phyloP scores from a whole-genome alignment of 2,329 filamentous ascomycete species.

The Paecilomyces sp. region DNA sequence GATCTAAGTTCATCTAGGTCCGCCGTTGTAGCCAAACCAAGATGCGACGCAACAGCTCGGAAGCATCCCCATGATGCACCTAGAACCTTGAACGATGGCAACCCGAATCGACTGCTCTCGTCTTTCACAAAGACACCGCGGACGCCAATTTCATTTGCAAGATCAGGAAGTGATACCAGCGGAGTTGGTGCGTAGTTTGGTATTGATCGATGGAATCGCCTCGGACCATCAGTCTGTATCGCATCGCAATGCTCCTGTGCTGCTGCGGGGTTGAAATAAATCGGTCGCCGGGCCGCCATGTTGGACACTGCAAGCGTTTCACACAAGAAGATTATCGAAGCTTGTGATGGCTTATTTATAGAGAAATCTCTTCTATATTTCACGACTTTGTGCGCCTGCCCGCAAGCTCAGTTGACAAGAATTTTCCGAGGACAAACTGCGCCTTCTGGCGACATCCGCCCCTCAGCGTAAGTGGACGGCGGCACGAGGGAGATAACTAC shows the following conservation, averaged over 20 bases:
- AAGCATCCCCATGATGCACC: conserved; percentile 69
- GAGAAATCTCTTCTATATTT: not conserved
- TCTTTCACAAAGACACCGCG: conserved; percentile 60
- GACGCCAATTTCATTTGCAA: conserved; percentile 55
- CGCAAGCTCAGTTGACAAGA: not conserved
- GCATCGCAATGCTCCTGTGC: not conserved
- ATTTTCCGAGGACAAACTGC: not conserved
- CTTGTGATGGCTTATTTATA: not conserved
- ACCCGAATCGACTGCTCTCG: conserved; percentile 59
- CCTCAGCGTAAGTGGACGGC: not conserved
- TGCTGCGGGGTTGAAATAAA: not conserved
- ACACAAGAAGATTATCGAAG: not conserved
- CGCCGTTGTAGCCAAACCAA: conserved; percentile 38
- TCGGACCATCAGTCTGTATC: not conserved
- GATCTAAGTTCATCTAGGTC: conserved; percentile 38
- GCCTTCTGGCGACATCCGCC: not conserved
- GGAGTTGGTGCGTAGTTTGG: conserved; percentile 52
- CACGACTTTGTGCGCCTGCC: not conserved
- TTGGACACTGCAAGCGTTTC: not conserved
- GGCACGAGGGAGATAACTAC: not conserved
- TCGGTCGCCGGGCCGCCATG: not conserved
- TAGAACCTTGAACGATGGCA: conserved; percentile 73
- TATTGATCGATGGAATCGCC: conserved; percentile 54
- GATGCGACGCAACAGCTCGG: conserved; percentile 44
- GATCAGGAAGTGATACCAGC: conserved; percentile 44